Evolutionary conservation across 768 basidiomycete species (phyloP), one percentile per base, ranked within the genome.

Genomic region (Mycena amicta): DNA sequence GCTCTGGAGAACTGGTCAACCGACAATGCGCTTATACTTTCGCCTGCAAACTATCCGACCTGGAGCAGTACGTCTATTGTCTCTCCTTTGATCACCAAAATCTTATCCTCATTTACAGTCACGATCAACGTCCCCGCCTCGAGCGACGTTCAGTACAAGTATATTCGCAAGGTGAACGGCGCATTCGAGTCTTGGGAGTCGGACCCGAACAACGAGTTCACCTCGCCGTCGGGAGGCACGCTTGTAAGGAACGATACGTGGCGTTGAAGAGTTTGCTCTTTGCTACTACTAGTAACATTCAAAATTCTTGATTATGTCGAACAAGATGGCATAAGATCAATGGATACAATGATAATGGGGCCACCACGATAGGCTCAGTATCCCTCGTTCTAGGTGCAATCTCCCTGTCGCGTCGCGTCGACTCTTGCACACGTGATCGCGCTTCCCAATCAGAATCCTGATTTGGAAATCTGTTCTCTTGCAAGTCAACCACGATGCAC

Each of bases 61-160:
- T 90, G 89, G 89, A 84, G 78, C 66, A 79, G 88, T 89, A 65
- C 67, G 87, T 79, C 33, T 37, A 18, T 37, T 37, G 33, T 37
- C 33, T n/a, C 33, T 8, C 11, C 33, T 8, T 18, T 37, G 33
- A 37, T 37, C n/a, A n/a, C n/a, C n/a, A 37, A 18, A 37, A 18
- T 37, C 18, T 18, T 18, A 37, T n/a, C n/a, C n/a, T n/a, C n/a
- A n/a, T n/a, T n/a, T n/a, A 22, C n/a, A 88, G 87, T 85, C 51
- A 87, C 85, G 4, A 77, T 89, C 11, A 75, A 74, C 25, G 68
- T 90, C 22, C 86, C 86, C 0, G 83, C 83, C 18, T 80, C 70
- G 63, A 80, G 82, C 2, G 62, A 64, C 43, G 75, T 91, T 55
- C 73, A 88, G 69, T 92, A 89, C 80, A 91, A 91, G 70, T 92